These are phyloP conservation scores for Macroventuria anomochaeta DNA, from an alignment of 2,329 filamentous ascomycete species.

Conservation along the genomic window DNA sequence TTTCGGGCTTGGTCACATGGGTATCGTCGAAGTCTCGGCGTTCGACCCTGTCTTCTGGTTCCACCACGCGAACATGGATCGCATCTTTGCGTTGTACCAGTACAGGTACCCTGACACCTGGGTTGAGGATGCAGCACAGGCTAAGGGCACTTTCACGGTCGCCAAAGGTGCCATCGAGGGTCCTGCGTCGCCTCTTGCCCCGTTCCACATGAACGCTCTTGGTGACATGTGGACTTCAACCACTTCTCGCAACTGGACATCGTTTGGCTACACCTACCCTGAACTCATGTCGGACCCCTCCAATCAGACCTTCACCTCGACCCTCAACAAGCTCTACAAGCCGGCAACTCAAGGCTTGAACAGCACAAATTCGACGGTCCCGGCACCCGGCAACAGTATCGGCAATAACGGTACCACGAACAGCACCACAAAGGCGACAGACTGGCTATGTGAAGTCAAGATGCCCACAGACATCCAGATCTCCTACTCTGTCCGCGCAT, in stretches of 20 bases:
- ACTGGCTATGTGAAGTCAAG: slow-evolving; percentile 41
- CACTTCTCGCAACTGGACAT: slow-evolving; percentile 36
- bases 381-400: slow-evolving; percentile 4
- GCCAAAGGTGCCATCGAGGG: slow-evolving; percentile 28
- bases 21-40: slow-evolving; percentile 40
- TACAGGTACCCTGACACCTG: slow-evolving; percentile 43
- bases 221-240: slow-evolving; percentile 41
- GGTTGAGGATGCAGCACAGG: slow-evolving; percentile 33
- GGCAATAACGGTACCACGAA: slow-evolving; percentile 14
- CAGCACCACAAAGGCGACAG: slow-evolving; percentile 28
- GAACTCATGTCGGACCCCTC: slow-evolving; percentile 34
- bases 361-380: slow-evolving; percentile 24
- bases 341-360: slow-evolving; percentile 34
- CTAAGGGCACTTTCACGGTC: slow-evolving; percentile 33
- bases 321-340: slow-evolving; percentile 40
- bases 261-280: slow-evolving; percentile 46
- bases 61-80: slow-evolving; percentile 31
- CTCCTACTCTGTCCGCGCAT: slow-evolving; percentile 42
- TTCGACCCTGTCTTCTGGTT: slow-evolving; percentile 46
- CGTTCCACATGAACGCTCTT: slow-evolving; percentile 43
- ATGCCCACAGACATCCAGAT: slow-evolving; percentile 43
- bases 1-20: slow-evolving; percentile 53
- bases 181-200: slow-evolving; percentile 30
- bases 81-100: slow-evolving; percentile 19
- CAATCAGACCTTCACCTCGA: slow-evolving; percentile 37